Percentiles rank a stretch among this genome's conserved stretches.
These are phyloP conservation scores for Tanacetum coccineum DNA, from an alignment of 129 eudicot genomes.

Conservation along the genomic window DNA sequence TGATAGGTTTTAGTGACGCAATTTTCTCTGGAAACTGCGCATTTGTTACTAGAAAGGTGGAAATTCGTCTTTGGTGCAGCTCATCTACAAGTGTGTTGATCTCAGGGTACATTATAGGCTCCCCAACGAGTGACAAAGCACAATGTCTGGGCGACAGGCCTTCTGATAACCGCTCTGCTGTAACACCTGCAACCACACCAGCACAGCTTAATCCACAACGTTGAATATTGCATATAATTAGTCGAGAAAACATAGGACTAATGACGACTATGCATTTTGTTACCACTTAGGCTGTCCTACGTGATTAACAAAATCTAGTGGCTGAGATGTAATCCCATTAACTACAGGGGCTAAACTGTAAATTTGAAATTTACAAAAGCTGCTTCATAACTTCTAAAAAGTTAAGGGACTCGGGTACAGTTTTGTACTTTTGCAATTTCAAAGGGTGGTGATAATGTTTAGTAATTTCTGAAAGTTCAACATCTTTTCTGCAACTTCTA, in stretches of 20 bases:
- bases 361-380: neutral
- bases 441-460: neutral
- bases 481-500: neutral
- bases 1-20: slow-evolving; percentile 65
- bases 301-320: too few relatives aligned
- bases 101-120: slow-evolving; percentile 98
- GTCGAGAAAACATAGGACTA: neutral
- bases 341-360: neutral
- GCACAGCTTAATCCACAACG: slow-evolving; percentile 6
- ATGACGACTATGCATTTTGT: too few relatives aligned
- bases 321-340: too few relatives aligned
- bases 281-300: too few relatives aligned
- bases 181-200: slow-evolving; percentile 60
- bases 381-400: neutral
- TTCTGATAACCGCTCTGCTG: slow-evolving; percentile 72
- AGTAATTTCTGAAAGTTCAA: neutral
- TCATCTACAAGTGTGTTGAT: slow-evolving; percentile 86
- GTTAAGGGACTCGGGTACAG: neutral
- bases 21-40: slow-evolving; percentile 98
- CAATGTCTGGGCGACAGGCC: slow-evolving; percentile 94
- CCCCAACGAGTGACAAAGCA: slow-evolving; percentile 98
- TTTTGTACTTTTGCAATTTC: neutral
- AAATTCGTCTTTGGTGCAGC: slow-evolving; percentile 78
- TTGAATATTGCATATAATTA: neutral
- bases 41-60: slow-evolving; percentile 97